Percentiles rank a stretch among this genome's conserved stretches.
These are phyloP conservation scores for Monosporozyma aquatica DNA, from an alignment of 805 yeast species.

Conservation along the genomic window DNA sequence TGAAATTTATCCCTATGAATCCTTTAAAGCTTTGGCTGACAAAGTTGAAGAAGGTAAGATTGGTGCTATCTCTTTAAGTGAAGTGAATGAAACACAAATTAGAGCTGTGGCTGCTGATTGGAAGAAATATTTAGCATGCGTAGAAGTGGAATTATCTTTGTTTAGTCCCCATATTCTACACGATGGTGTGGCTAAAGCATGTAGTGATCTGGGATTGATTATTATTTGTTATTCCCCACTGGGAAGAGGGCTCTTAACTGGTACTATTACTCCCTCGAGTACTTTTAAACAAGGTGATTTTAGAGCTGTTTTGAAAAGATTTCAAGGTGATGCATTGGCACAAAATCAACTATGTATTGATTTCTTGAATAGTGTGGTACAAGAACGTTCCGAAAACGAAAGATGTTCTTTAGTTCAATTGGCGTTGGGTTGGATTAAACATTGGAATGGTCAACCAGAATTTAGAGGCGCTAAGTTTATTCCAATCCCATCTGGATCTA, in stretches of 20 bases:
- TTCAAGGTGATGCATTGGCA: conserved; percentile 45
- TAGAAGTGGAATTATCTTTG: conserved; percentile 74
- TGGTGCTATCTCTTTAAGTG: conserved; percentile 67
- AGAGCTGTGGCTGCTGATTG: conserved; percentile 45
- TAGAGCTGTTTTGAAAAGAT: conserved; percentile 45
- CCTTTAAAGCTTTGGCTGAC: conserved; percentile 47
- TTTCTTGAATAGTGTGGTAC: conserved; percentile 39
- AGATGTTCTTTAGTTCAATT: conserved; percentile 53
- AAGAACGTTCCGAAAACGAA: conserved; percentile 40
- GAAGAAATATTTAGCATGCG: conserved; percentile 46
- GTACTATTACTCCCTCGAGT: conserved; percentile 37
- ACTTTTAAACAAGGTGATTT: conserved; percentile 47
- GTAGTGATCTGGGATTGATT: conserved; percentile 52
- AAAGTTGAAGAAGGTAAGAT: conserved; percentile 55
- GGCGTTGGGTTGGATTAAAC: conserved; percentile 57
- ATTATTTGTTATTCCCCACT: conserved; percentile 78
- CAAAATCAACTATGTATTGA: conserved; percentile 45
- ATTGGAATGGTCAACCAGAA: conserved; percentile 30
- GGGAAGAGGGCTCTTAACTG: conserved; percentile 71
- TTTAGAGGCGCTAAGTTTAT: conserved; percentile 42
- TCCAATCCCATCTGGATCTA: conserved; percentile 77
- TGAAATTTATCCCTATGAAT: conserved; percentile 38
- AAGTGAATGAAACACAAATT: conserved; percentile 56
- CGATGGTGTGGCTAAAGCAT: conserved; percentile 56
- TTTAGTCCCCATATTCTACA: conserved; percentile 50